These are phyloP conservation scores for Leccinum subtestaceum DNA, from an alignment of 768 basidiomycete species.

Conservation along the genomic window DNA sequence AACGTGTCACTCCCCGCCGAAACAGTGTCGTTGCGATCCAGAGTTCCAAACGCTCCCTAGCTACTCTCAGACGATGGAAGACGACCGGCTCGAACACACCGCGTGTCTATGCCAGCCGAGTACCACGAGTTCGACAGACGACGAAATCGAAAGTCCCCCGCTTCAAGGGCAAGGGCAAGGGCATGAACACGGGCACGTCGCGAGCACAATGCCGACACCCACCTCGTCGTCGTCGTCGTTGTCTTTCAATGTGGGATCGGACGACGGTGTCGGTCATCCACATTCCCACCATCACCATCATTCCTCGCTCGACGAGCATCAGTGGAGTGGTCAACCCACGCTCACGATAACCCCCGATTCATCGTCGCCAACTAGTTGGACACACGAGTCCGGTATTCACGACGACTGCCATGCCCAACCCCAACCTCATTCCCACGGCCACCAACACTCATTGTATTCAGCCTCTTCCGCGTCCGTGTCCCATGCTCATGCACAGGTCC, in stretches of 20 bases:
- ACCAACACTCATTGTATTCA: background rate
- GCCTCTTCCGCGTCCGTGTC: background rate
- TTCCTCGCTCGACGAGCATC: background rate
- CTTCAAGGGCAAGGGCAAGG: background rate
- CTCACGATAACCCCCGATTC: background rate
- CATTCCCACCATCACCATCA: background rate
- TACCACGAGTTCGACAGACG: background rate
- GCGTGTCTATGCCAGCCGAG: constrained; percentile 45
- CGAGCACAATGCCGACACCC: constrained; percentile 17
- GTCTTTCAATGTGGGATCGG: constrained; percentile 23
- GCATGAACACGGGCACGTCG: background rate
- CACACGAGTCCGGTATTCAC: background rate
- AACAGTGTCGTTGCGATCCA: constrained; percentile 77
- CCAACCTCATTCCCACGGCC: background rate
- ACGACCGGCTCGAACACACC: background rate
- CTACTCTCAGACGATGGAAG: constrained; percentile 49
- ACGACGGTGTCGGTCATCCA: too few species aligned
- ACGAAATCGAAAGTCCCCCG: background rate
- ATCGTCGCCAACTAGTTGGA: background rate
- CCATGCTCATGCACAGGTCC: background rate
- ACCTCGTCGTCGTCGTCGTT: constrained; percentile 22
- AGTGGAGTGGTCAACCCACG: background rate
- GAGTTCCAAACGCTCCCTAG: constrained; percentile 78
- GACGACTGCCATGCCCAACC: background rate
- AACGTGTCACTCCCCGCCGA: background rate